These are phyloP conservation scores for Epichloe glyceriae DNA, from an alignment of 2,329 filamentous ascomycete species.

Conservation along the genomic window DNA sequence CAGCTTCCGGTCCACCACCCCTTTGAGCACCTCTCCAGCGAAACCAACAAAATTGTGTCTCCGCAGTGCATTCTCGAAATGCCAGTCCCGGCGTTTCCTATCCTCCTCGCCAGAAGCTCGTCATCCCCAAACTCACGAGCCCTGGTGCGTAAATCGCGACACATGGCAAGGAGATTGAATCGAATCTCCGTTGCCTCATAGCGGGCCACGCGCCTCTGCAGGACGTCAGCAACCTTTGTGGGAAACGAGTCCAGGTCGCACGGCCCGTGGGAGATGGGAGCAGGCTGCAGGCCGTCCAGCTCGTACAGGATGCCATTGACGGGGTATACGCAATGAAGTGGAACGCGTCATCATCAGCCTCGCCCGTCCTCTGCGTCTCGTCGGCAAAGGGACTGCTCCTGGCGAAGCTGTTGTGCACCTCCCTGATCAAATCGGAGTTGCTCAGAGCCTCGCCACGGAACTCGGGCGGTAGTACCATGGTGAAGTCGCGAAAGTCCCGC, in stretches of 20 bases:
- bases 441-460: constrained; percentile 47
- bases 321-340: constrained; percentile 94
- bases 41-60: constrained; percentile 96
- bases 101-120: constrained; percentile 71
- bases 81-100: constrained; percentile 73
- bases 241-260: constrained; percentile 64
- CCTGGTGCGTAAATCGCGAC: constrained; percentile 63
- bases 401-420: constrained; percentile 84
- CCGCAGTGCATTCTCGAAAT: constrained; percentile 86
- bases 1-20: constrained; percentile 65
- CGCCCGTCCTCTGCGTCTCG: constrained; percentile 58
- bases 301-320: constrained; percentile 77
- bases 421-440: constrained; percentile 56
- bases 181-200: constrained; percentile 83
- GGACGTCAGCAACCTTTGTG: constrained; percentile 68
- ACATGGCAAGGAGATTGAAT: constrained; percentile 92
- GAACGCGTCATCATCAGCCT: constrained; percentile 82
- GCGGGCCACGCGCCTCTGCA: constrained; percentile 69
- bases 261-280: constrained; percentile 76
- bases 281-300: constrained; percentile 85
- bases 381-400: constrained; percentile 82
- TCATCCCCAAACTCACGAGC: constrained; percentile 72
- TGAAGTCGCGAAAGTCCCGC: constrained; percentile 75
- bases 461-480: constrained; percentile 68
- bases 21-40: constrained; percentile 78